Conservation (phyloP, 345 rosid genomes). For the Acer saccharum region DNA sequence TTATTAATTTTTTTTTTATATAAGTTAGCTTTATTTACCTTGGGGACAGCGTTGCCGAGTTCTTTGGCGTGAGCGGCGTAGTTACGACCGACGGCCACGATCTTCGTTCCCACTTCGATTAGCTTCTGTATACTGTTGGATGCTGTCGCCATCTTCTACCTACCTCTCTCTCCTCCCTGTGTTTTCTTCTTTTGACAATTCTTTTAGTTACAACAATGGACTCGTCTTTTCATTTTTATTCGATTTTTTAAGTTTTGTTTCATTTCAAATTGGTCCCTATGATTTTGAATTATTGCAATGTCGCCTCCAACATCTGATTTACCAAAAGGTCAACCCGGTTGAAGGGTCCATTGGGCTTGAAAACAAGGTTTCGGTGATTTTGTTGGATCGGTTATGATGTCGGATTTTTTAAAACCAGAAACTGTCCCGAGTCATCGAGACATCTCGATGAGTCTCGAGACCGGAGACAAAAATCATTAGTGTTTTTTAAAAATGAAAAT, state of each 20-base stretch:
- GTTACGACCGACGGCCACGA: constrained; percentile 95
- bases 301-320: neutral
- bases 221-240: too few species aligned
- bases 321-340: neutral
- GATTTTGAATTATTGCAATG: too few species aligned
- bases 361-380: too few species aligned
- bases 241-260: too few species aligned
- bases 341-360: neutral
- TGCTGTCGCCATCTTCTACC: constrained; percentile 33
- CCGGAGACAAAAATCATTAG: too few species aligned
- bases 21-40: constrained; percentile 38
- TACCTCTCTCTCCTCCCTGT: neutral
- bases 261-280: neutral
- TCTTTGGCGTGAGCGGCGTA: constrained; percentile 96
- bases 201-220: neutral
- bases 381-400: too few species aligned
- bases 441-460: too few species aligned
- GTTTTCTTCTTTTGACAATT: neutral
- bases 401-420: too few species aligned
- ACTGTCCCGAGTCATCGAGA: too few species aligned
- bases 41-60: constrained; percentile 90
- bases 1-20: too few species aligned
- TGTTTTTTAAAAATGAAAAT: too few species aligned
- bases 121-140: constrained; percentile 53
- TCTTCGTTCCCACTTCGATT: constrained; percentile 74